Conservation (phyloP, 2,329 filamentous ascomycete species). For the Xylaria sp. region DNA sequence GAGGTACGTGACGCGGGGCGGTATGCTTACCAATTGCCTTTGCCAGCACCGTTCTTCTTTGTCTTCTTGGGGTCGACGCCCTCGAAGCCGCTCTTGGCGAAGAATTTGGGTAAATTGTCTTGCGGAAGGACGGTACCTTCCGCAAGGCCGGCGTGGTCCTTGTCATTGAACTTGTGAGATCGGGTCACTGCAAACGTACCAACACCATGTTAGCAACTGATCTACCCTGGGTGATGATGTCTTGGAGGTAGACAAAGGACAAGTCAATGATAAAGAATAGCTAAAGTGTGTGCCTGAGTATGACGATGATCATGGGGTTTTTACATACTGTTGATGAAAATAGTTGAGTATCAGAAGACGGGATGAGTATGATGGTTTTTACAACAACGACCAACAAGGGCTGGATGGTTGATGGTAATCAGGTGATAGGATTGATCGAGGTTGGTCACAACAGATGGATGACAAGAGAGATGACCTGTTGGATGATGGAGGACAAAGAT, state of each 20-base stretch:
- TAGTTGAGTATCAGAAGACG: constrained; percentile 2
- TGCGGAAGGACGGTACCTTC: constrained; percentile 76
- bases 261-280: constrained; percentile 5
- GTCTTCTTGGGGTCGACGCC: constrained; percentile 89
- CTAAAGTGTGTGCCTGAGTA: background rate
- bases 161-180: constrained; percentile 94
- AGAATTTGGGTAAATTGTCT: constrained; percentile 88
- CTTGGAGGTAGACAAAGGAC: background rate
- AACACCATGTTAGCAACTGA: constrained; percentile 22
- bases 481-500: constrained; percentile 34
- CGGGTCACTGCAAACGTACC: constrained; percentile 79
- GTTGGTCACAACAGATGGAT: constrained; percentile 18
- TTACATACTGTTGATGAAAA: constrained; percentile 28
- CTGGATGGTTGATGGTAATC: constrained; percentile 15
- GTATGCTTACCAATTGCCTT: constrained; percentile 85
- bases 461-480: constrained; percentile 22
- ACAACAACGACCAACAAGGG: constrained; percentile 11
- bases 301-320: background rate
- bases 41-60: constrained; percentile 95
- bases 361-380: constrained; percentile 14
- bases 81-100: constrained; percentile 84
- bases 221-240: background rate
- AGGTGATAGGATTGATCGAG: constrained; percentile 1
- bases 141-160: constrained; percentile 83
- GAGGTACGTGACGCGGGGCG: background rate